Base-by-base conservation (phyloP, 208 protist genomes). In the Trypanosoma theileri region DNA sequence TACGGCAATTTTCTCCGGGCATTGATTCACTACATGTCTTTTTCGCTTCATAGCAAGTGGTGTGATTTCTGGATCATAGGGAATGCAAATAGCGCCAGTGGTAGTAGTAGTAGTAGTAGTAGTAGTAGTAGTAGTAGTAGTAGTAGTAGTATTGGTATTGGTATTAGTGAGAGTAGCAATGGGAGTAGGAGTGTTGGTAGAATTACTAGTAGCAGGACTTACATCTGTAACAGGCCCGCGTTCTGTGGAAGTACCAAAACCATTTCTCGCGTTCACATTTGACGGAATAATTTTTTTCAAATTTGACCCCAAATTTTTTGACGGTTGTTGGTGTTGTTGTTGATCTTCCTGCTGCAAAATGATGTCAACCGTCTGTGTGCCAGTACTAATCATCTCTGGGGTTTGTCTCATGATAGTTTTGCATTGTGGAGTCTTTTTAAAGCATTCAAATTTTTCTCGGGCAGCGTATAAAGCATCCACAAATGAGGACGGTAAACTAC, bases 1-100 rank as follows among this genome's bases (percentile, higher is more conserved):
- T 12, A n/a, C 16, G n/a, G 54, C 45, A n/a, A 89, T 74, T 26
- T 82, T 84, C 21, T 59, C 26, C 11, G 86, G 82, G 52, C 75
- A 80, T 55, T 69, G 58, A 1, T 60, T 58, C n/a, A 31, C 66
- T 24, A 79, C 73, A 51, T 78, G 46, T 41, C 74, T 77, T 52
- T 69, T 79, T 58, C 68, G 66, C 35, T 62, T 6, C 73, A 92
- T 83, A 72, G 73, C 84, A 48, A 59, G 48, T 19, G 46, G 46
- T 50, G 77, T 78, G 7, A 71, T 58, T 12, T 64, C 59, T 3
- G 71, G 48, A 60, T 84, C 80, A 61, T 77, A 92, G 8, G 78
- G 67, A 53, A 88, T 52, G 54, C 69, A 75, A 13, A 64, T 65
- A 16, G 65, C 13, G 73, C 60, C 42, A 46, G 68, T 26, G 62